phyloP scores from a whole-genome alignment of 176 grass and related monocot genomes.

The Dendrocalamus sinicus region DNA sequence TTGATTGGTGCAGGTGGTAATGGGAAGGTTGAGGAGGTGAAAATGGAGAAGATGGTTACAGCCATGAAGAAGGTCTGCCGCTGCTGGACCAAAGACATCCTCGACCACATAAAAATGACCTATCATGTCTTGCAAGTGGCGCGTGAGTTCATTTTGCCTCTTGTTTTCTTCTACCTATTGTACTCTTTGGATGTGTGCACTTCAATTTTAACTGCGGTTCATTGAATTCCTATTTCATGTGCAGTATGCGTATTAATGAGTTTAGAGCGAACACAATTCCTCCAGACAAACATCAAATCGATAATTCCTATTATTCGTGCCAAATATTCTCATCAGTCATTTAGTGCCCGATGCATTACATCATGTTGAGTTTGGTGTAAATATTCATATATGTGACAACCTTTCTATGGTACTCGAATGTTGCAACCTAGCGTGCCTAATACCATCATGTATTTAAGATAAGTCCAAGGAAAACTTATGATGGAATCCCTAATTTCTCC shows the following conservation, averaged over 20 bases:
- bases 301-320: background rate
- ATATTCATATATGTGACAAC: background rate
- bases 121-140: constrained; percentile 94
- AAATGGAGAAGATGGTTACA: constrained; percentile 78
- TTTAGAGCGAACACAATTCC: background rate
- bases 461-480: background rate
- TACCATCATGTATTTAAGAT: background rate
- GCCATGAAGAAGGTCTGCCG: constrained; percentile 81
- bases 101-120: constrained; percentile 68
- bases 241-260: background rate
- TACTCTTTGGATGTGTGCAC: background rate
- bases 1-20: constrained; percentile 41
- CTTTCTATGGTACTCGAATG: constrained; percentile 8
- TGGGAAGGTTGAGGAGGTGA: constrained; percentile 53
- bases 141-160: constrained; percentile 30
- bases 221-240: constrained; percentile 5
- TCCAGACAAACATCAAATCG: background rate
- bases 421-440: background rate
- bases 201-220: constrained; percentile 13
- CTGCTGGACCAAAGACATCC: constrained; percentile 76
- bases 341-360: background rate
- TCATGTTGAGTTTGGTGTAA: constrained; percentile 12
- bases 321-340: constrained; percentile 1
- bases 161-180: background rate
- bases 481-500: background rate